phyloP scores from a whole-genome alignment of 306 rosid species.

The Medicago ruthenica region DNA sequence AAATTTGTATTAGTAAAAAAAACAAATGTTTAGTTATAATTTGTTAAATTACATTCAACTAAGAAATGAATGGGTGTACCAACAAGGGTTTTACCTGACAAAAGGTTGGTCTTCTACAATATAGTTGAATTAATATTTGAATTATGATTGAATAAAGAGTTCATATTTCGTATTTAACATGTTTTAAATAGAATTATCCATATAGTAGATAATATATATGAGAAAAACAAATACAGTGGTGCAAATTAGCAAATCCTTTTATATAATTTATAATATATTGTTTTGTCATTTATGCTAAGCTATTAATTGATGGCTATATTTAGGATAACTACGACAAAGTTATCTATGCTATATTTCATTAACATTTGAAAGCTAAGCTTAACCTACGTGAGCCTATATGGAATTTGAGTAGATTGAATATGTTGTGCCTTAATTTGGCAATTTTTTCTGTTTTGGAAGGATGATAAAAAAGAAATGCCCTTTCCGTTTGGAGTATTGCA shows the following conservation, averaged over 20 bases:
- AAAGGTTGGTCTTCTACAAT: too few relatives aligned
- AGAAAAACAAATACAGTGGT: neutral
- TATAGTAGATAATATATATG: too few relatives aligned
- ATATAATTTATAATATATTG: neutral
- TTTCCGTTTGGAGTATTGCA: conserved; percentile 32
- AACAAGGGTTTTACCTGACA: too few relatives aligned
- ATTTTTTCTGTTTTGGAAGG: conserved; percentile 24
- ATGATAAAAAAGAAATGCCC: conserved; percentile 5
- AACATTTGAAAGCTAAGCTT: conserved; percentile 38
- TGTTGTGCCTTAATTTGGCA: neutral
- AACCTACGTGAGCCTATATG: conserved; percentile 29
- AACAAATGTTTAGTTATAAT: too few relatives aligned
- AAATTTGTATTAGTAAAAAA: too few relatives aligned
- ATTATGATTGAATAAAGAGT: too few relatives aligned
- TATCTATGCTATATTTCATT: conserved; percentile 32
- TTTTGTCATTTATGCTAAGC: conserved; percentile 15
- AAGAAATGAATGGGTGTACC: neutral
- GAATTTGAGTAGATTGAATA: conserved; percentile 39
- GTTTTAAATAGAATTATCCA: too few relatives aligned
- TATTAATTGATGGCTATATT: conserved; percentile 24
- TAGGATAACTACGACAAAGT: conserved; percentile 2
- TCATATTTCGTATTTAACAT: too few relatives aligned
- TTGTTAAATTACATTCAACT: neutral
- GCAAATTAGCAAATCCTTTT: neutral
- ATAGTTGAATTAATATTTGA: too few relatives aligned